A percentile compares a stretch with the other conserved stretches of the same genome.
phyloP scores from a whole-genome alignment of 495 filamentous ascomycete genomes.

The Bryoglossum gracile region DNA sequence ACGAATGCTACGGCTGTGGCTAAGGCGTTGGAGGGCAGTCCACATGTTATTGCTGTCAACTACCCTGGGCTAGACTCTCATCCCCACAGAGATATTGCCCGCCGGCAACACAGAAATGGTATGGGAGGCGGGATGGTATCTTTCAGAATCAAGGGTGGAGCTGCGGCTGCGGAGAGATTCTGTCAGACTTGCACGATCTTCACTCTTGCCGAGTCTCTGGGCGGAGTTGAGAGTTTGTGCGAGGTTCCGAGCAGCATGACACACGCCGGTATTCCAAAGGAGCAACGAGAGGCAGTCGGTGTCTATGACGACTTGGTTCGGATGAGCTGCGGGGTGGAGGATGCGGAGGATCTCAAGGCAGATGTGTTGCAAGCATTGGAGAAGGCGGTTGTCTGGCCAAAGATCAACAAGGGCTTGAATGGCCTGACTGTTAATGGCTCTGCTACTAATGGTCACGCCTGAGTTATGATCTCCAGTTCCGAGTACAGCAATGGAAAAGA shows the following conservation, averaged over 20 bases:
- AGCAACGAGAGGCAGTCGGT: constrained; percentile 81
- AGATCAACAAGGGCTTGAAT: constrained; percentile 23
- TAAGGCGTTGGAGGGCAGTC: constrained; percentile 66
- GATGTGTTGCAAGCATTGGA: constrained; percentile 86
- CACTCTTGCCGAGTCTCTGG: constrained; percentile 87
- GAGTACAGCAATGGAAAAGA: too few species aligned
- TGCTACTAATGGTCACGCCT: not conserved
- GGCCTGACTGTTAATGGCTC: constrained; percentile 2
- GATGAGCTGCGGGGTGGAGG: constrained; percentile 90
- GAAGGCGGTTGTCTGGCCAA: constrained; percentile 49
- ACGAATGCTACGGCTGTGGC: constrained; percentile 77
- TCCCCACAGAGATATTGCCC: constrained; percentile 73
- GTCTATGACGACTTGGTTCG: constrained; percentile 97
- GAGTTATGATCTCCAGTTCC: too few species aligned
- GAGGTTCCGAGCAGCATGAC: constrained; percentile 95
- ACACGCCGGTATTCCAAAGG: constrained; percentile 86
- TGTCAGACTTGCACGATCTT: constrained; percentile 85
- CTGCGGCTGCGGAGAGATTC: constrained; percentile 80
- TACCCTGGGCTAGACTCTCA: constrained; percentile 89
- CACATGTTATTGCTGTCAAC: constrained; percentile 80
- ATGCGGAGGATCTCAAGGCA: constrained; percentile 70
- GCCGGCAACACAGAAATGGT: constrained; percentile 87
- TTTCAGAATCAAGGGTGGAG: constrained; percentile 90
- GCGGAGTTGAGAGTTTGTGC: constrained; percentile 85
- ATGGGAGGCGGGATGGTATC: constrained; percentile 97